Percentiles rank a stretch among this genome's conserved stretches.
These are phyloP conservation scores for Primulina tabacum DNA, from an alignment of 257 asterid species.

Conservation along the genomic window DNA sequence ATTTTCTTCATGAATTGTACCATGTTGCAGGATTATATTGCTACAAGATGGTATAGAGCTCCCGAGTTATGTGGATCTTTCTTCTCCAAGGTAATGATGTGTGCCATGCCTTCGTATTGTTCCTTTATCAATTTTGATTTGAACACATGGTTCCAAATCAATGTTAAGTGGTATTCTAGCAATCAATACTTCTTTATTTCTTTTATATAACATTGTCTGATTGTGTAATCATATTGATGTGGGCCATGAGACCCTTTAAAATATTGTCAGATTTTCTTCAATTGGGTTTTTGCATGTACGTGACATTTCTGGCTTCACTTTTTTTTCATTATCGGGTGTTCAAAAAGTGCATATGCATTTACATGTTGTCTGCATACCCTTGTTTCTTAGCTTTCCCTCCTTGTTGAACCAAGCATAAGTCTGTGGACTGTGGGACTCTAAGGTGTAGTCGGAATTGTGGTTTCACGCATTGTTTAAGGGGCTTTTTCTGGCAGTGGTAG, in stretches of 20 bases:
- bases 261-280: background rate
- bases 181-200: constrained; percentile 15
- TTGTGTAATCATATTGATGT: constrained; percentile 5
- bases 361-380: background rate
- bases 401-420: constrained; percentile 7
- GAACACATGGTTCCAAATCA: background rate
- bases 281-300: constrained; percentile 1
- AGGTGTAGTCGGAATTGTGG: constrained; percentile 9
- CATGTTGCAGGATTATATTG: constrained; percentile 73
- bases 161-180: constrained; percentile 5
- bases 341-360: background rate
- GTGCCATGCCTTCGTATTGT: constrained; percentile 19
- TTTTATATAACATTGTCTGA: constrained; percentile 7
- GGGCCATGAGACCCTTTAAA: constrained; percentile 6
- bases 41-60: constrained; percentile 97
- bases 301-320: background rate
- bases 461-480: constrained; percentile 17
- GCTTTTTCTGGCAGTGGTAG: constrained; percentile 6
- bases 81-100: constrained; percentile 78
- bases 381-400: constrained; percentile 10
- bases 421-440: background rate
- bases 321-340: constrained; percentile 5
- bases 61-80: constrained; percentile 97
- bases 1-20: background rate
- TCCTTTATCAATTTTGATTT: constrained; percentile 11